phyloP scores from a whole-genome alignment of 2,329 filamentous ascomycete genomes.

The Beauveria bassiana region DNA sequence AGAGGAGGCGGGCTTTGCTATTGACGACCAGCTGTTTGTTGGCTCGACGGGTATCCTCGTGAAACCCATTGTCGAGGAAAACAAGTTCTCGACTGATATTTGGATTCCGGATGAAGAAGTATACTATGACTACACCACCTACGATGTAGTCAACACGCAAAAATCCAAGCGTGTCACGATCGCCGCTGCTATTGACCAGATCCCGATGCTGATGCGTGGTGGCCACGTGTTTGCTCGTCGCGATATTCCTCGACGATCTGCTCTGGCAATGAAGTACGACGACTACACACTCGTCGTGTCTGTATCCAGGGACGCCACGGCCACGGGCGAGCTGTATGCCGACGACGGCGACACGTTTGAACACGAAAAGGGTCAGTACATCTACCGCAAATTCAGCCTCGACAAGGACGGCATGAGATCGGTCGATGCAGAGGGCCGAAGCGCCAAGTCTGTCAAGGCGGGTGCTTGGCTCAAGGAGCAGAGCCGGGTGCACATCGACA shows the following conservation, averaged over 20 bases:
- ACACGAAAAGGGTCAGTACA: conserved; percentile 76
- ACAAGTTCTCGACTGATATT: conserved; percentile 63
- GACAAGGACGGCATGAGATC: conserved; percentile 55
- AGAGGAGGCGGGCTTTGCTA: conserved; percentile 76
- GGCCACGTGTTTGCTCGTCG: conserved; percentile 88
- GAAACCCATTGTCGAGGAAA: conserved; percentile 80
- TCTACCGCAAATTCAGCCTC: conserved; percentile 74
- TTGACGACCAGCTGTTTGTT: conserved; percentile 92
- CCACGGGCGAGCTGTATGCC: conserved; percentile 76
- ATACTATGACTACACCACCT: conserved; percentile 96
- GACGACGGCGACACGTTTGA: conserved; percentile 95
- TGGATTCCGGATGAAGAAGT: conserved; percentile 84
- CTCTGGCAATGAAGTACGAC: conserved; percentile 84
- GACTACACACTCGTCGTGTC: conserved; percentile 83
- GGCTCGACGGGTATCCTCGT: conserved; percentile 83
- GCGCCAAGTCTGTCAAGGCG: conserved; percentile 44
- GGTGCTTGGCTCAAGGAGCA: conserved; percentile 73
- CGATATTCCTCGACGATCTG: conserved; percentile 78
- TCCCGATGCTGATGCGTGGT: conserved; percentile 85
- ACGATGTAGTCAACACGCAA: conserved; percentile 60
- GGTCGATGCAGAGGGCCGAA: conserved; percentile 53
- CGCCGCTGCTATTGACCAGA: conserved; percentile 71
- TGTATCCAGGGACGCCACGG: conserved; percentile 51
- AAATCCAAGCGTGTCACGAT: conserved; percentile 64
- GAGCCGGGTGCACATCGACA: conserved; percentile 71